Percentiles rank a stretch among this genome's conserved stretches.
phyloP scores from a whole-genome alignment of 2,329 filamentous ascomycete genomes.

The Fusarium sp. region DNA sequence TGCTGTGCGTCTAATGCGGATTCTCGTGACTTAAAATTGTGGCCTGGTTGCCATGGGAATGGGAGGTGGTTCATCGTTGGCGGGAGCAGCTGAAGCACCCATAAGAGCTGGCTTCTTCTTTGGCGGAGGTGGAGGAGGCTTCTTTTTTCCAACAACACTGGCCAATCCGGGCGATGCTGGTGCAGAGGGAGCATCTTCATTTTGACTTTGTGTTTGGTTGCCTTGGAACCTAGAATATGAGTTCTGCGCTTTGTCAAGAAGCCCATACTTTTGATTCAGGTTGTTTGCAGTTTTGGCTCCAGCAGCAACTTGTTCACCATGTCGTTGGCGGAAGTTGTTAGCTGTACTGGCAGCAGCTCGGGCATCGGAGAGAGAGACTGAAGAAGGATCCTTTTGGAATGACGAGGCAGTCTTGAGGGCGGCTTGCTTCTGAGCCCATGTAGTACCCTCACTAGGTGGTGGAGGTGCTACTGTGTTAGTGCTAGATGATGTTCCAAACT shows the following conservation, averaged over 20 bases:
- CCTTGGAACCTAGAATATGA: constrained; percentile 33
- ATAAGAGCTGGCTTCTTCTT: constrained; percentile 61
- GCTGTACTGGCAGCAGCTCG: constrained; percentile 67
- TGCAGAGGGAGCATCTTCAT: constrained; percentile 3
- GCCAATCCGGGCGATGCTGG: constrained; percentile 19
- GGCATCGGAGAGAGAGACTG: constrained; percentile 68
- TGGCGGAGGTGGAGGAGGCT: constrained; percentile 61
- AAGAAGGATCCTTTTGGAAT: constrained; percentile 68
- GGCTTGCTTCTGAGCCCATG: constrained; percentile 71
- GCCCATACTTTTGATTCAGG: constrained; percentile 70
- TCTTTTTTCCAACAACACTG: constrained; percentile 58
- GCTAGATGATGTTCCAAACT: constrained; percentile 53
- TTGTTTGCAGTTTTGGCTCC: constrained; percentile 66
- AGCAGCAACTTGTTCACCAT: constrained; percentile 72
- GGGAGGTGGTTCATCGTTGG: constrained; percentile 57
- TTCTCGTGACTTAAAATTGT: constrained; percentile 48
- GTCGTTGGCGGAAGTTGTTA: constrained; percentile 75
- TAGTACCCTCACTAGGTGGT: constrained; percentile 62
- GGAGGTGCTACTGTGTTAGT: constrained; percentile 24
- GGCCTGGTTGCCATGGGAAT: constrained; percentile 63
- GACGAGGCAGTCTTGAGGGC: constrained; percentile 68
- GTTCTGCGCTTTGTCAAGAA: constrained; percentile 52
- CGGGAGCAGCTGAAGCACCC: constrained; percentile 26
- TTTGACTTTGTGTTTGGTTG: constrained; percentile 31
- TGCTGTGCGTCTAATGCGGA: constrained; percentile 4